Percentiles rank a stretch among this genome's conserved stretches.
phyloP scores from a whole-genome alignment of 2,329 filamentous ascomycete species.

The Sclerotinia subarctica region DNA sequence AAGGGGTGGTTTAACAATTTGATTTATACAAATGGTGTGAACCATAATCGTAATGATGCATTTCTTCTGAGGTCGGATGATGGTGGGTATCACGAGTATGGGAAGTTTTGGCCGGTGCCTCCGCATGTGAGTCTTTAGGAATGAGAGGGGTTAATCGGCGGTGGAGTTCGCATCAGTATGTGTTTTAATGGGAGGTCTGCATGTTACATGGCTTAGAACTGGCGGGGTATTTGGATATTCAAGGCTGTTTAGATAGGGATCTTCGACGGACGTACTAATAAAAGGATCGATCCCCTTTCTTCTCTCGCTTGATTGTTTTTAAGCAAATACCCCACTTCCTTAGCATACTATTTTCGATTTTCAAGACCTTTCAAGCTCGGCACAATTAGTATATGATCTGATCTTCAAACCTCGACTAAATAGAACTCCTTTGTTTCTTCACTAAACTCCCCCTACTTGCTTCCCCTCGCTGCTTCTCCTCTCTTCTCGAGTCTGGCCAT shows the following conservation, averaged over 20 bases:
- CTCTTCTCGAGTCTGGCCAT: too few species aligned
- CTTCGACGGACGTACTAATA: not conserved
- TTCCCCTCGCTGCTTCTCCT: too few species aligned
- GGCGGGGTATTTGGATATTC: not conserved
- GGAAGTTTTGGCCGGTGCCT: not conserved
- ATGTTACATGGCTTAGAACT: not conserved
- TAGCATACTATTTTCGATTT: too few species aligned
- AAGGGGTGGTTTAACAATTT: conserved; percentile 3
- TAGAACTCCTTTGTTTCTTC: too few species aligned
- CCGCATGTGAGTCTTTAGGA: not conserved
- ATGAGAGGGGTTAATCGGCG: not conserved
- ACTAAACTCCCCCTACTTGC: too few species aligned
- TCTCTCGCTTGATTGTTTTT: not conserved
- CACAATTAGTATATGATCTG: too few species aligned
- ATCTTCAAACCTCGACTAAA: too few species aligned
- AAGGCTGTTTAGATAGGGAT: not conserved
- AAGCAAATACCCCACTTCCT: not conserved
- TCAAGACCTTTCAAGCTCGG: too few species aligned
- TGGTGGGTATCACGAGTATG: conserved; percentile 10
- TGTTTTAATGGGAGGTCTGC: not conserved
- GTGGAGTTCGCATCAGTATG: too few species aligned
- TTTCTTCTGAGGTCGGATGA: conserved; percentile 3
- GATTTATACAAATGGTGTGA: not conserved
- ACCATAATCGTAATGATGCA: conserved; percentile 8
- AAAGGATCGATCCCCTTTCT: not conserved